Evolutionary conservation across 768 basidiomycete species (phyloP).

Genomic region (Tulasnella calospora): DNA sequence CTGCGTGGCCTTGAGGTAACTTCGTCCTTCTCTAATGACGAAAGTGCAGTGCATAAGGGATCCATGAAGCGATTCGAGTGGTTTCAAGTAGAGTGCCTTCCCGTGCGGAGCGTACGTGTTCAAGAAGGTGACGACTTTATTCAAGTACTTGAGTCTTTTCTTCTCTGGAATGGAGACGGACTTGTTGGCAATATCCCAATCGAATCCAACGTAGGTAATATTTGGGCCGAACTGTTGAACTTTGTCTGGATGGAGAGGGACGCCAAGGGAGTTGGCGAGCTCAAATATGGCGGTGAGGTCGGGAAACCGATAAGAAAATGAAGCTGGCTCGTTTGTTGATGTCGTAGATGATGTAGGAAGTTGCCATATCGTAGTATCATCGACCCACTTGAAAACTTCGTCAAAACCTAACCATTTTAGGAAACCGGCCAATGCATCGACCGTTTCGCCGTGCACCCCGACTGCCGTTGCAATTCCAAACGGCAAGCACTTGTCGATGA

Average conservation of each 20-base stretch:
- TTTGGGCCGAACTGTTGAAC: neutral
- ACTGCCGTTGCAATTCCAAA: conserved; percentile 30
- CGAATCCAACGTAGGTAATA: neutral
- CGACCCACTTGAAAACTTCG: conserved; percentile 34
- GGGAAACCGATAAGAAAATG: neutral
- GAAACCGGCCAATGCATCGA: conserved; percentile 28
- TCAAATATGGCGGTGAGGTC: neutral
- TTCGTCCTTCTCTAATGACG: neutral
- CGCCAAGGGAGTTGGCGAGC: neutral
- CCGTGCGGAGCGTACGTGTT: neutral
- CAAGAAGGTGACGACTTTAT: neutral
- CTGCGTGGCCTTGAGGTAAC: neutral
- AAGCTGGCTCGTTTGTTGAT: neutral
- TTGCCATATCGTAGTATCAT: conserved; percentile 33
- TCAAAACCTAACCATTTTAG: neutral
- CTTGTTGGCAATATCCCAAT: neutral
- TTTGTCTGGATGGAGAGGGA: neutral
- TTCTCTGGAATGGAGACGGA: neutral
- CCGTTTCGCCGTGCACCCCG: conserved; percentile 31
- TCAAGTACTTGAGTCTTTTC: neutral
- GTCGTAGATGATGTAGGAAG: neutral
- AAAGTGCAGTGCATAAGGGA: conserved; percentile 7
- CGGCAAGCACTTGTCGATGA: conserved; percentile 31
- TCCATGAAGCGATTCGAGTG: neutral
- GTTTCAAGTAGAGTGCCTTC: neutral